A percentile compares a stretch with the other conserved stretches of the same genome.
Evolutionary conservation across 2,329 filamentous ascomycete species (phyloP).

Genomic region (Paraphoma sp.): DNA sequence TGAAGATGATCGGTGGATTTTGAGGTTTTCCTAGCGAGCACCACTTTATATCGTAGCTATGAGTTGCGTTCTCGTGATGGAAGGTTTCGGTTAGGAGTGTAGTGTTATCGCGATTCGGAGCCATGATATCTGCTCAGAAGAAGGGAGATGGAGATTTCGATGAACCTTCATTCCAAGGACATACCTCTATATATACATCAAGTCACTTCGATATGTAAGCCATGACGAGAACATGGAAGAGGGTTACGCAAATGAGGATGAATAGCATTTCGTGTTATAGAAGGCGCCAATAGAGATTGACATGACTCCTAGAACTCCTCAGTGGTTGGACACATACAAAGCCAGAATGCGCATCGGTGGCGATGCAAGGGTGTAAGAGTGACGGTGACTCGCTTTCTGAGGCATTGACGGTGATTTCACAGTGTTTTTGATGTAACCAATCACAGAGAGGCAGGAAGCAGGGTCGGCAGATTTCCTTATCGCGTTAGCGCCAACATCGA

Average conservation of each 20-base stretch:
- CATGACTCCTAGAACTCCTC: not conserved
- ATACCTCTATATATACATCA: not conserved
- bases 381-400: not conserved
- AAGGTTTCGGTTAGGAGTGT: slow-evolving; percentile 14
- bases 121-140: not conserved
- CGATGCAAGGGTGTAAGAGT: not conserved
- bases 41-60: slow-evolving; percentile 22
- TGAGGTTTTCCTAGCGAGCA: slow-evolving; percentile 11
- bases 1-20: slow-evolving; percentile 21
- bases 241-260: too few relatives aligned
- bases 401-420: not conserved
- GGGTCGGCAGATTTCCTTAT: not conserved
- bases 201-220: too few relatives aligned
- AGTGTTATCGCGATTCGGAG: too few relatives aligned
- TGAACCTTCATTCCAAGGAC: not conserved
- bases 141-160: not conserved
- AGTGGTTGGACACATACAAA: not conserved
- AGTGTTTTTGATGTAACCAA: slow-evolving; percentile 1
- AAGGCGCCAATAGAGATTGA: not conserved
- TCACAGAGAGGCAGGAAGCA: not conserved
- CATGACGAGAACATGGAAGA: too few relatives aligned
- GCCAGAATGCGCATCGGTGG: not conserved
- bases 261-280: not conserved
- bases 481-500: not conserved
- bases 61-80: slow-evolving; percentile 13